Conservation (phyloP, 331 rosid species). For the Pyrus hybrid region DNA sequence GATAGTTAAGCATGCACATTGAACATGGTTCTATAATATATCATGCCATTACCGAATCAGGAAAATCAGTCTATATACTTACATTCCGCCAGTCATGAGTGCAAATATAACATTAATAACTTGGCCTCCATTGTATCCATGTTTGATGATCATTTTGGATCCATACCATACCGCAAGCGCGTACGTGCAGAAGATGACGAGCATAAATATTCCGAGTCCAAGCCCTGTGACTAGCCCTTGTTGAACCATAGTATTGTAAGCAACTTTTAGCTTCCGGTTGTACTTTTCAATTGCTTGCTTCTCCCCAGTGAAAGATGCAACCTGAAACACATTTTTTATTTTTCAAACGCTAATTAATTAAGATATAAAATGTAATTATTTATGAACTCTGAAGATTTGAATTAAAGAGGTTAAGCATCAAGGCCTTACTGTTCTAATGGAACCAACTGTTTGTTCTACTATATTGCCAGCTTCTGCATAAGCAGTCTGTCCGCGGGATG, state of each 20-base stretch:
- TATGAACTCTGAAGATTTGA: neutral
- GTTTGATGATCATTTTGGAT: constrained; percentile 51
- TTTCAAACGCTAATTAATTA: neutral
- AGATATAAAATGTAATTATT: neutral
- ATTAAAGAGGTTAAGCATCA: neutral
- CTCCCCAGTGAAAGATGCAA: constrained; percentile 90
- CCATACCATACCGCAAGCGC: constrained; percentile 89
- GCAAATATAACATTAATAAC: constrained; percentile 62
- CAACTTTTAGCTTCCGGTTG: constrained; percentile 46
- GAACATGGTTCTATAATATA: neutral
- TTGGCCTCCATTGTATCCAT: constrained; percentile 66
- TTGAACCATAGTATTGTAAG: constrained; percentile 39
- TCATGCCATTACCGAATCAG: neutral
- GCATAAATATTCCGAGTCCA: constrained; percentile 46
- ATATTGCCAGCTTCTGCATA: constrained; percentile 75
- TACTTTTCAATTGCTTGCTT: constrained; percentile 61
- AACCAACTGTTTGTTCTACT: constrained; percentile 70
- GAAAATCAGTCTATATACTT: constrained; percentile 16
- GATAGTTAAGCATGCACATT: neutral
- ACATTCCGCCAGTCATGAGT: constrained; percentile 83
- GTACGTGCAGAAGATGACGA: constrained; percentile 48
- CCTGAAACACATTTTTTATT: constrained; percentile 13
- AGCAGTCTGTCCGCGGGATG: constrained; percentile 64
- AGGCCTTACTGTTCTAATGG: constrained; percentile 64
- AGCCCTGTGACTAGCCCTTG: constrained; percentile 68